phyloP scores from a whole-genome alignment of 305 asterid species.

The Fraxinus greggii region DNA sequence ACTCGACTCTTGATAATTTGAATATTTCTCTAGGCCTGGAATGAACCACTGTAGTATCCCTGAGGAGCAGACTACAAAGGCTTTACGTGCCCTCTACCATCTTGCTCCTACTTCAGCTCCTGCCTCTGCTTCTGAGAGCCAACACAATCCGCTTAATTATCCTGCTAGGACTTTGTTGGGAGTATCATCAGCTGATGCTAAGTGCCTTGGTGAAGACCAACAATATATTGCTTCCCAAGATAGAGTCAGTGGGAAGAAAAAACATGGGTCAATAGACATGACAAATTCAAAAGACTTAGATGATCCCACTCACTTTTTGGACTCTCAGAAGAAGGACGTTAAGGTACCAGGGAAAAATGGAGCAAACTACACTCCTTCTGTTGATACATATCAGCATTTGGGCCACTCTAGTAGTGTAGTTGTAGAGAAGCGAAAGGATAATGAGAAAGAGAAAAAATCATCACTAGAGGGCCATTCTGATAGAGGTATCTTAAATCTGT shows the following conservation, averaged over 20 bases:
- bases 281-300: slow-evolving; percentile 49
- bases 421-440: slow-evolving; percentile 40
- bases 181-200: slow-evolving; percentile 42
- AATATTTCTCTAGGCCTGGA: slow-evolving; percentile 63
- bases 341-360: slow-evolving; percentile 45
- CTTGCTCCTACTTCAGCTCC: slow-evolving; percentile 47
- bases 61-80: slow-evolving; percentile 85
- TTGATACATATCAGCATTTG: slow-evolving; percentile 47
- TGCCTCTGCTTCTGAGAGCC: slow-evolving; percentile 48
- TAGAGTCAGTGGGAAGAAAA: slow-evolving; percentile 55
- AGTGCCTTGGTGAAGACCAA: slow-evolving; percentile 41
- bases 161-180: slow-evolving; percentile 40
- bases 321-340: slow-evolving; percentile 44
- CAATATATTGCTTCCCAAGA: slow-evolving; percentile 45
- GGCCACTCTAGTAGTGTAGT: slow-evolving; percentile 38
- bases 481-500: slow-evolving; percentile 51
- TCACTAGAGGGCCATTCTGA: slow-evolving; percentile 44
- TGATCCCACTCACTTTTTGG: slow-evolving; percentile 52
- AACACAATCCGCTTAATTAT: slow-evolving; percentile 40
- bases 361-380: slow-evolving; percentile 40
- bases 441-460: slow-evolving; percentile 44
- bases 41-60: slow-evolving; percentile 80
- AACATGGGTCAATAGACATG: slow-evolving; percentile 48
- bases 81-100: slow-evolving; percentile 71
- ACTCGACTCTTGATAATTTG: slow-evolving; percentile 29